Evolutionary conservation across 768 basidiomycete species (phyloP), one percentile per base, ranked within the genome.

Genomic region (Boletales sp.): DNA sequence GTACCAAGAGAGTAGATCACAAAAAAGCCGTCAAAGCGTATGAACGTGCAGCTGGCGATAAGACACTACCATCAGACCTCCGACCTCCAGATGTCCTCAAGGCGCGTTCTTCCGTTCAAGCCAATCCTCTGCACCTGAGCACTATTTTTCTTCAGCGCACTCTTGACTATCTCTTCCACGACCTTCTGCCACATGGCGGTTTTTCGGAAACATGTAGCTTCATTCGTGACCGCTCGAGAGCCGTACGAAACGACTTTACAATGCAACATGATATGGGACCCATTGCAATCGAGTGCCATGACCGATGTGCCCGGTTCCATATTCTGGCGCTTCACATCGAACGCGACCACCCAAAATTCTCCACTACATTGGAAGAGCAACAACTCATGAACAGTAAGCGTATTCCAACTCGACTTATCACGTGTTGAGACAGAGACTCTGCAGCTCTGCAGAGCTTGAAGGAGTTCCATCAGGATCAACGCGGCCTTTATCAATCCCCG

Each of bases 301-400:
- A 94, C 62, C 83, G 95, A 46, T 95, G 94, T 64, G 94, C 88
- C 37, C 82, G 95, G 34, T 97, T 90, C 60, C 95, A 98, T 66
- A 90, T 97, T 47, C 73, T 97, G 1, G 86, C 86, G 0, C 66
- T 95, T 21, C 90, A 93, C 54, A 67, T 72, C 9, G 67, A 83
- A 64, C 79, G 84, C 21, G 81, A 86, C 56, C 72, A 67, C 34
- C 30, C 69, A 1, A 74, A 73, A 4, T 87, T 90, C 63, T 81
- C 82, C 30, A 65, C 84, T 57, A 72, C 79, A 14, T 64, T 93
- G 67, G 93, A 95, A 65, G 84, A 91, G 50, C 90, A 94, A 62
- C 90, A 94, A 57, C 75, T 94, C 35, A 90, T 90, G 82, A 91
- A 94, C 63, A 86, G 93, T 96, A 57, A 55, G 90, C 74, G 2